Conservation (phyloP, 1,284 basidiomycete genomes). For the Sanghuangporus sanghuang region DNA sequence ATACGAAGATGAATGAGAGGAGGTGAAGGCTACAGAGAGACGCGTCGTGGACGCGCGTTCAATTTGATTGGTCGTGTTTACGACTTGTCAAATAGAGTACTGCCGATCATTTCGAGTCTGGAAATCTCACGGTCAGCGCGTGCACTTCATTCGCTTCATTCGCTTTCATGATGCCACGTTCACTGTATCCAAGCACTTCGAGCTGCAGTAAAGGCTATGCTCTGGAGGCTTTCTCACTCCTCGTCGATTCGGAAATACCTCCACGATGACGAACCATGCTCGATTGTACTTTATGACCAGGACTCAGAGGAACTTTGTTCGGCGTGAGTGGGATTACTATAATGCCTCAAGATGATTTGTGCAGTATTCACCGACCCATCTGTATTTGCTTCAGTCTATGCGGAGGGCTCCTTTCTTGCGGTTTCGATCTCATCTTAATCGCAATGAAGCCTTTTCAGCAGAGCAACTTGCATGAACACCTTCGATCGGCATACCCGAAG, state of each 20-base stretch:
- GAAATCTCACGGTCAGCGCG: background rate
- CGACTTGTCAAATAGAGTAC: background rate
- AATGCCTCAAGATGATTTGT: no score
- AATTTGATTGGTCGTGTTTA: constrained; percentile 9
- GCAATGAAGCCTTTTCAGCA: background rate
- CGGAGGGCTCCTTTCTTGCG: constrained; percentile 6
- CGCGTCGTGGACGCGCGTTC: constrained; percentile 14
- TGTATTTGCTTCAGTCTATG: background rate
- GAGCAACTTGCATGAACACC: background rate
- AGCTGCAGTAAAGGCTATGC: background rate
- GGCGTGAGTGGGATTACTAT: background rate
- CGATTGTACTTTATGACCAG: constrained; percentile 3
- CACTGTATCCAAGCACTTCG: background rate
- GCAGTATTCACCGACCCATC: background rate
- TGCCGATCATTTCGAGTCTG: background rate
- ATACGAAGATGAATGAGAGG: background rate
- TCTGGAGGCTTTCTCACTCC: constrained; percentile 5
- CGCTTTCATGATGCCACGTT: background rate
- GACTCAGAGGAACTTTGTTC: constrained; percentile 4
- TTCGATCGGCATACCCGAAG: background rate
- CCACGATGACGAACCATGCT: constrained; percentile 8
- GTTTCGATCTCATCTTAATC: constrained; percentile 4
- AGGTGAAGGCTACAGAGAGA: background rate
- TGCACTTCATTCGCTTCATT: background rate
- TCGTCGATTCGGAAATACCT: constrained; percentile 1